A percentile compares a stretch with the other conserved stretches of the same genome.
Evolutionary conservation across 192 early-diverging fungal genomes (phyloP).

Genomic region (Haplosporangium gracile): DNA sequence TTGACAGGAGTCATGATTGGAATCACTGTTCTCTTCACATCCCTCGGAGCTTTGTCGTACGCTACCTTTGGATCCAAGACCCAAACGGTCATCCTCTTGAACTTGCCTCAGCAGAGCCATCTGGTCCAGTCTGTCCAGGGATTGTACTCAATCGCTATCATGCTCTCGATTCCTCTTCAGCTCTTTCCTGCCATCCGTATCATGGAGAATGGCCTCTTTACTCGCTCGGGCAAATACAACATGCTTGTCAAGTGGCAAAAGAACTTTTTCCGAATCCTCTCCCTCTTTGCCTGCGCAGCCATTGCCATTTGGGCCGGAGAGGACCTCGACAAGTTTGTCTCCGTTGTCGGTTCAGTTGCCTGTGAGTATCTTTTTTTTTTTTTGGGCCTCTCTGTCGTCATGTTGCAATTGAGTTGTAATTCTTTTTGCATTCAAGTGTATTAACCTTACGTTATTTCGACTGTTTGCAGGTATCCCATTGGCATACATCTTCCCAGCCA

Average conservation of each 20-base stretch:
- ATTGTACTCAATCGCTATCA: conserved; percentile 93
- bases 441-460: neutral
- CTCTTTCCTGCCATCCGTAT: conserved; percentile 96
- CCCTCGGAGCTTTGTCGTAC: conserved; percentile 87
- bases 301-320: conserved; percentile 84
- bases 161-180: conserved; percentile 92
- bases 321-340: conserved; percentile 86
- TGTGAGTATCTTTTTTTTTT: conserved; percentile 28
- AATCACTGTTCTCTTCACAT: conserved; percentile 85
- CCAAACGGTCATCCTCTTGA: conserved; percentile 89
- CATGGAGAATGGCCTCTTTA: conserved; percentile 88
- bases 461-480: conserved; percentile 68
- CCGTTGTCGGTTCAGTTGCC: conserved; percentile 55
- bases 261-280: conserved; percentile 81
- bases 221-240: conserved; percentile 84
- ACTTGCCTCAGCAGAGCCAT: conserved; percentile 79
- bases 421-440: too few species aligned
- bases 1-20: conserved; percentile 82
- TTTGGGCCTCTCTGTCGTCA: neutral
- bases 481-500: conserved; percentile 88
- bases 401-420: neutral
- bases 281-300: conserved; percentile 75
- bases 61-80: conserved; percentile 88
- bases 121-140: conserved; percentile 81
- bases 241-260: conserved; percentile 87